phyloP scores from a whole-genome alignment of 352 stramenopile species.

The Pythium insidiosum region DNA sequence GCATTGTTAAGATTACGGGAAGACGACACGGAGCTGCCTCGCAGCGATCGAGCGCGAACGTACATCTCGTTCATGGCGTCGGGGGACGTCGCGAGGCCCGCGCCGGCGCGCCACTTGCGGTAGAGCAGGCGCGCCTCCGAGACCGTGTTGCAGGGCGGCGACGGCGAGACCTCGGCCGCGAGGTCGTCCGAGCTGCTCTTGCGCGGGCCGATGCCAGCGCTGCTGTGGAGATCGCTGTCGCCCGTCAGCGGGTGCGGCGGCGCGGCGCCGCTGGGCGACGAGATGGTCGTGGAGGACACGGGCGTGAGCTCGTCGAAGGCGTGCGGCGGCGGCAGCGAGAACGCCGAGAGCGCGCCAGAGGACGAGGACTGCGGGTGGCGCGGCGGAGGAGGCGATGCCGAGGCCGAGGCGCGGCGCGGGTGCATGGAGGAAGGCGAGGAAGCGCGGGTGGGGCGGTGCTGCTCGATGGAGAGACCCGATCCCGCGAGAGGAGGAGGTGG shows the following conservation, averaged over 20 bases:
- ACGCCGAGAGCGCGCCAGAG: constrained; percentile 11
- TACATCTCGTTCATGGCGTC: constrained; percentile 54
- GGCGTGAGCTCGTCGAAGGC: constrained; percentile 8
- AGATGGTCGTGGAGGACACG: constrained; percentile 18
- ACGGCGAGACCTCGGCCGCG: constrained; percentile 31
- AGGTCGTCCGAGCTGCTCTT: constrained; percentile 71
- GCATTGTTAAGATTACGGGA: no score
- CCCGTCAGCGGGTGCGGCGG: constrained; percentile 7
- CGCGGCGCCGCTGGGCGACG: constrained; percentile 17
- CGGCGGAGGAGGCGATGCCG: constrained; percentile 6
- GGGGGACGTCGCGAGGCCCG: constrained; percentile 6
- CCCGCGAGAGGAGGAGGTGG: background rate
- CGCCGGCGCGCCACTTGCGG: constrained; percentile 67
- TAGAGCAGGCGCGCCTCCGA: constrained; percentile 71
- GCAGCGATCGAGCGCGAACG: no score
- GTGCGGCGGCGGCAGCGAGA: constrained; percentile 8
- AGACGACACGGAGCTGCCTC: no score
- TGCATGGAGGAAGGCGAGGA: background rate
- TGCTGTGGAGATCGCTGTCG: constrained; percentile 10
- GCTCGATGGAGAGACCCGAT: no score
- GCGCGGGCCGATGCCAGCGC: constrained; percentile 6
- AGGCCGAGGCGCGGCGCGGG: background rate
- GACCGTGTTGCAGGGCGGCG: constrained; percentile 36
- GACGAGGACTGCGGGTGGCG: constrained; percentile 6
- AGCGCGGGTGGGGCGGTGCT: background rate